Conservation (phyloP, 129 eudicot species). For the Artemisia annua region DNA sequence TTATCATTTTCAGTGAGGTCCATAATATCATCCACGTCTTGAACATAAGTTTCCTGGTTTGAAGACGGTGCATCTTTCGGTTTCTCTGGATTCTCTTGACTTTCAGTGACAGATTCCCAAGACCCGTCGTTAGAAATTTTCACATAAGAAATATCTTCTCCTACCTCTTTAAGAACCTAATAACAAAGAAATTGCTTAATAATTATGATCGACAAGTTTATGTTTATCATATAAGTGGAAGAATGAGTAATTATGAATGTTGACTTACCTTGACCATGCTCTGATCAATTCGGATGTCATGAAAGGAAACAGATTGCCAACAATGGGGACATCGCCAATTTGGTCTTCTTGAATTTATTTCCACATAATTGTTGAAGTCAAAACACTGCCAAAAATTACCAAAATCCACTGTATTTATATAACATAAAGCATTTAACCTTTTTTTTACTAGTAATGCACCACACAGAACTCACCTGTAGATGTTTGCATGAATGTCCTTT, state of each 20-base stretch:
- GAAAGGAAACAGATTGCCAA: conserved; percentile 69
- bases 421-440: not conserved
- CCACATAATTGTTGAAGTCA: conserved; percentile 71
- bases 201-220: not conserved
- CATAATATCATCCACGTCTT: conserved; percentile 34
- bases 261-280: conserved; percentile 76
- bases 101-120: conserved; percentile 62
- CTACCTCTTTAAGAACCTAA: conserved; percentile 71
- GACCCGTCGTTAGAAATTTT: conserved; percentile 65
- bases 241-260: conserved; percentile 8
- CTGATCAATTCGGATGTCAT: conserved; percentile 73
- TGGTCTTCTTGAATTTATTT: conserved; percentile 74
- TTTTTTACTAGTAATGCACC: conserved; percentile 1
- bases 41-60: conserved; percentile 33
- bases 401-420: not conserved
- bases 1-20: conserved; percentile 69
- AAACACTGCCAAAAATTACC: conserved; percentile 57
- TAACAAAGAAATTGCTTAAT: not conserved
- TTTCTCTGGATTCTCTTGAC: conserved; percentile 39
- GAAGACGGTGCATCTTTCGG: conserved; percentile 33
- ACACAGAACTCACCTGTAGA: conserved; percentile 58
- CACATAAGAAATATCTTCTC: conserved; percentile 55
- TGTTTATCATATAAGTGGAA: not conserved
- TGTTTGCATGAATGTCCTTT: conserved; percentile 89
- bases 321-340: conserved; percentile 96